Percentiles rank a stretch among this genome's conserved stretches.
Evolutionary conservation across 495 filamentous ascomycete genomes (phyloP).

Genomic region (Immersiella caudata): DNA sequence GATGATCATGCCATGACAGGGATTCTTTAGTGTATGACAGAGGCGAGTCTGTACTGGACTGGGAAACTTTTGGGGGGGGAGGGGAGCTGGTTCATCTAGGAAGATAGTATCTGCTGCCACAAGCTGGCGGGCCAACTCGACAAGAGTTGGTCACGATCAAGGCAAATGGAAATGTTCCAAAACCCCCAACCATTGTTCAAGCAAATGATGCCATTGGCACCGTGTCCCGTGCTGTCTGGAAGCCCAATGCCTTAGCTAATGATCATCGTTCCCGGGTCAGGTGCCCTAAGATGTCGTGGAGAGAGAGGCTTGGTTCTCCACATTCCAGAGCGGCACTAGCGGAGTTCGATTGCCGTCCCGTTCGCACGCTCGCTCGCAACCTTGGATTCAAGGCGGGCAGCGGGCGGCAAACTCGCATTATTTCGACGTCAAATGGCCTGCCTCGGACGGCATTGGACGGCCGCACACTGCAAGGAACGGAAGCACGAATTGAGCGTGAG

Average conservation of each 20-base stretch:
- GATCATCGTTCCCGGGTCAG: constrained; percentile 12
- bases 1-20: constrained; percentile 30
- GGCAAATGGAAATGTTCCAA: constrained; percentile 24
- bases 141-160: constrained; percentile 14
- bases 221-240: constrained; percentile 3
- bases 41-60: constrained; percentile 18
- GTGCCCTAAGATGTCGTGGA: constrained; percentile 2
- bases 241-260: constrained; percentile 17
- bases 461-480: constrained; percentile 20
- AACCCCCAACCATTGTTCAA: constrained; percentile 12
- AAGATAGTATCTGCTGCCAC: constrained; percentile 12
- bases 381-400: background rate
- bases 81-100: too few relatives aligned
- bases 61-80: constrained; percentile 18
- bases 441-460: constrained; percentile 5
- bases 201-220: background rate
- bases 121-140: constrained; percentile 1
- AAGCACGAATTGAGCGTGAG: background rate
- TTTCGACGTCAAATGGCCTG: background rate
- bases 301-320: constrained; percentile 17
- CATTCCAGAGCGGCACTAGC: constrained; percentile 25
- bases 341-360: constrained; percentile 24
- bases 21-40: constrained; percentile 19
- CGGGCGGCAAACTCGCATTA: background rate
- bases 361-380: background rate